Evolutionary conservation across 164 flowering plant species (phyloP), one percentile per base, ranked within the genome.

Genomic region (Warburgia ugandensis): DNA sequence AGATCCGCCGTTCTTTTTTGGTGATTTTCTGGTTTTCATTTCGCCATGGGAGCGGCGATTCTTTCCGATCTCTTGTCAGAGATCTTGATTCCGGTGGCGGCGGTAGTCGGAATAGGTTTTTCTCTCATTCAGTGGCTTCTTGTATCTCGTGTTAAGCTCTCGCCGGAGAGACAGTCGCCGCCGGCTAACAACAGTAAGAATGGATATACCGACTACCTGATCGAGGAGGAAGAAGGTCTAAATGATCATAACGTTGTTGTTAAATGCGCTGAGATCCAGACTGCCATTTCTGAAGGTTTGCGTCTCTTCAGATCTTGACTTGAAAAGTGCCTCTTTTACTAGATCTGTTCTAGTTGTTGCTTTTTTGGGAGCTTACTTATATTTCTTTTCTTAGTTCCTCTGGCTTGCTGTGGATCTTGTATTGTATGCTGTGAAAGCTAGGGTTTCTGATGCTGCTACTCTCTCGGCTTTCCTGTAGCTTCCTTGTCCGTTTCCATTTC

Each of bases 221-320:
- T 80, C 40, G 87, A 80, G 39, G 87, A 80, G 59, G 87, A 78
- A 41, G 87, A 80, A 45, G 81, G 81, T 19, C 48, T 76, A 37
- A 80, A 72, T 36, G 87, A 80, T 63, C 81, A 78, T 29, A 72
- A 49, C 56, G 83, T 80, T 22, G 83, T 78, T 19, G 38, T 41
- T 9, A 80, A 74, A 42, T 80, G 87, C 52, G 79, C 87, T 14
- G 87, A 80, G 28, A 80, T 80, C 10, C 87, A 80, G 50, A 68
- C 2, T 49, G 87, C 87, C 50, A 80, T 80, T 38, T 75, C 83
- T 37, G 81, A 80, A 72, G 87, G 87, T 77, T 42, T 45, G 0
- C n/a, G 7, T 26, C 28, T 1, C 31, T 45, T 20, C 14, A 47
- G 50, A 49, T 50, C 52, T 56, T 27, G 19, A n/a, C 16, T n/a